Evolutionary conservation across 2,329 filamentous ascomycete genomes (phyloP).

Genomic region (Aquanectria penicillioides): DNA sequence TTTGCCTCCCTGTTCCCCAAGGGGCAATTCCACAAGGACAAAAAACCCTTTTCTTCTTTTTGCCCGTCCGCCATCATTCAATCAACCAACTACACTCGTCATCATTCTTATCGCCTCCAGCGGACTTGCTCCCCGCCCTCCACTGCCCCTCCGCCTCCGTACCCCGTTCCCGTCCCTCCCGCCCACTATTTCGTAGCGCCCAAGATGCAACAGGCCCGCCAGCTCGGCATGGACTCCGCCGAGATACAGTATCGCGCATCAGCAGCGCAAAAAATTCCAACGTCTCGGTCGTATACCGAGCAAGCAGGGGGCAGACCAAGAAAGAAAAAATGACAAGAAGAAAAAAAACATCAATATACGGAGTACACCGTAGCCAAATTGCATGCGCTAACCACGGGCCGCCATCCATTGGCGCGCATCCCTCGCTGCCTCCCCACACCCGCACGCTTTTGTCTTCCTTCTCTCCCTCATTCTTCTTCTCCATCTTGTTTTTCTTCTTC

Average conservation of each 20-base stretch:
- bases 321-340: not conserved
- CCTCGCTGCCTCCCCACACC: not conserved
- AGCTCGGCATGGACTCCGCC: conserved; percentile 14
- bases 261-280: not conserved
- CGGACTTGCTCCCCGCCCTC: too few species aligned
- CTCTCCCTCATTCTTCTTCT: not conserved
- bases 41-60: not conserved
- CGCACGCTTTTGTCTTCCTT: too few species aligned
- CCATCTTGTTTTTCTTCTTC: not conserved
- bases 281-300: conserved; percentile 12
- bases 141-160: too few species aligned
- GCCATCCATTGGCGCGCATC: conserved; percentile 10
- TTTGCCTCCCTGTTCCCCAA: too few species aligned
- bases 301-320: not conserved
- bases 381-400: not conserved
- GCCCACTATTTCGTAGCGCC: not conserved
- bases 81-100: too few species aligned
- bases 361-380: not conserved
- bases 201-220: conserved; percentile 8
- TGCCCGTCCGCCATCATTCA: not conserved
- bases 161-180: conserved; percentile 4
- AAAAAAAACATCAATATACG: not conserved
- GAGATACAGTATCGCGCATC: too few species aligned
- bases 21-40: too few species aligned
- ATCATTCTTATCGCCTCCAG: not conserved